These are phyloP conservation scores for Trapa incisa DNA, from an alignment of 345 rosid species.

Conservation along the genomic window DNA sequence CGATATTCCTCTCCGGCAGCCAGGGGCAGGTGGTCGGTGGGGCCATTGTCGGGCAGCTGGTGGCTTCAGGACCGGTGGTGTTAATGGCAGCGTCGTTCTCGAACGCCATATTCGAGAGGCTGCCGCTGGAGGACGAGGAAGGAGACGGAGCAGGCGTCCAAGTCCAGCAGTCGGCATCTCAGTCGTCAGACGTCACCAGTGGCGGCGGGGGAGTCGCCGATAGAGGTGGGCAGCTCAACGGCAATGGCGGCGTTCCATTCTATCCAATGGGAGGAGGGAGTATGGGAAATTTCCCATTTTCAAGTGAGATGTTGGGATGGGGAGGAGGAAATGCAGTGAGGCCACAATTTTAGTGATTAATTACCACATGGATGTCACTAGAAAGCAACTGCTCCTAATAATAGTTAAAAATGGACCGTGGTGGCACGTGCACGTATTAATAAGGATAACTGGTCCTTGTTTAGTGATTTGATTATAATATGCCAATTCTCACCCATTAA, in stretches of 20 bases:
- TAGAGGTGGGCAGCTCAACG: conserved; percentile 6
- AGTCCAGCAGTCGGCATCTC: conserved; percentile 48
- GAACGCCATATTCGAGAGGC: conserved; percentile 61
- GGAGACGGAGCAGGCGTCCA: conserved; percentile 25
- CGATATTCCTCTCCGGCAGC: conserved; percentile 58
- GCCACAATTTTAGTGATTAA: conserved; percentile 33
- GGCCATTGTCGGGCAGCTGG: conserved; percentile 44
- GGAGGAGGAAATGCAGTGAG: conserved; percentile 39
- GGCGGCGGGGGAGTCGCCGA: conserved; percentile 10
- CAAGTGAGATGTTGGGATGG: conserved; percentile 55
- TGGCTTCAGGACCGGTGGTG: conserved; percentile 58
- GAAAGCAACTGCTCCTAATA: too few species aligned
- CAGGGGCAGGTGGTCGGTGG: conserved; percentile 82
- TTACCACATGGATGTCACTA: too few species aligned
- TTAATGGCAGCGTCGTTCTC: conserved; percentile 73
- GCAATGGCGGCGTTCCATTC: conserved; percentile 14
- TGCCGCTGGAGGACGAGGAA: conserved; percentile 55
- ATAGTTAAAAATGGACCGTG: too few species aligned
- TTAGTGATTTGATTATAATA: too few species aligned
- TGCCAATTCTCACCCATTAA: too few species aligned
- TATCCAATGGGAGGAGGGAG: conserved; percentile 6
- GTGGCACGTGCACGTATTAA: too few species aligned
- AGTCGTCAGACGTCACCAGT: conserved; percentile 47
- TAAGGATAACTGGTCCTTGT: too few species aligned
- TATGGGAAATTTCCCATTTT: conserved; percentile 39